Base-by-base conservation (phyloP, 1,284 basidiomycete genomes). In the Anthracocystis walkeri region DNA sequence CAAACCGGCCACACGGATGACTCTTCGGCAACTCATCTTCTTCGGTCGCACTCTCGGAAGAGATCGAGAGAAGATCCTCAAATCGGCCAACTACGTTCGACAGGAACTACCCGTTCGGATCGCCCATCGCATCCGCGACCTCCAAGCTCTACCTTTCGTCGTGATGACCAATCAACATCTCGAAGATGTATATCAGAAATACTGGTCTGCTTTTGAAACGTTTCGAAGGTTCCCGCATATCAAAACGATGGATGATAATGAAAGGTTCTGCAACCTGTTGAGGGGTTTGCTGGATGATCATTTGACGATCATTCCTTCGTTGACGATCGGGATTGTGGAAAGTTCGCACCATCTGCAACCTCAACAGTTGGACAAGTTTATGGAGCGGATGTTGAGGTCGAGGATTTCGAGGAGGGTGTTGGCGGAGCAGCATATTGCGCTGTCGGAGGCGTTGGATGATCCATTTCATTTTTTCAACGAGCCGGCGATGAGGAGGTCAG, bases 361-460 rank as follows among this genome's bases (percentile, higher is more conserved):
- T 0, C 92, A 93, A 60, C 88, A 90, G 57, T 88, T 96, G 16
- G 94, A 96, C 84, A 89, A 92, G 8, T 94, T 95, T 85, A 93
- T 95, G 91, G 90, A 90, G 23, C 90, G 93, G 27, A 96, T 96
- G 94, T 89, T 96, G 10, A 89, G 93, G 49, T 95, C 93, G 3
- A 89, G 94, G 58, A 94, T 96, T 83, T 94, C 93, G 10, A 89
- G 94, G 25, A 90, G 94, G 44, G 94, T 96, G 29, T 88, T 96
- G 31, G 92, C 91, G 2, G 92, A 95, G 82, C 94, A 96, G 80
- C 94, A 96, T 79, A 90, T 95, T 59, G 92, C 93, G 3, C 87
- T 96, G 5, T 91, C 92, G 5, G 89, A 90, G 62, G 89, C 89
- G 41, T 55, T 79, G 27, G 79, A 79, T 41, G 80, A 81, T 56